Base-by-base conservation (phyloP, 1,284 basidiomycete species). In the Ustilago hordei region DNA sequence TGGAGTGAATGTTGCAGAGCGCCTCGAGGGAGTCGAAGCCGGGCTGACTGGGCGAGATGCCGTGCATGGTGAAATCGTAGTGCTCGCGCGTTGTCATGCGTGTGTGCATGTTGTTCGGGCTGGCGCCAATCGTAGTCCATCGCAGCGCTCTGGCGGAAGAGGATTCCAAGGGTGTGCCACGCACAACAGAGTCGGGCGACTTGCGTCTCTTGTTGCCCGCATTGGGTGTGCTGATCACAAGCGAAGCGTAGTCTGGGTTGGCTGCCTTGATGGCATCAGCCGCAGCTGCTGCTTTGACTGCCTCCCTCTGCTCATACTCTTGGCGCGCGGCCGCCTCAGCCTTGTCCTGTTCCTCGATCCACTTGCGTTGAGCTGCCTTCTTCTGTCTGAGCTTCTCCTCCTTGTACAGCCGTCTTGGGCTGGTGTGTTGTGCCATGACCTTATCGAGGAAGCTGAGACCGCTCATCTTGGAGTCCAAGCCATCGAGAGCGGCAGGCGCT, bases 371-470 rank as follows among this genome's bases (percentile, higher is more conserved):
- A 28, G 32, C 47, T 8, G 60, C 69, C 60, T 69, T 45, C 43
- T 71, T 76, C 36, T 77, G 76, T n/a, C 77, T 69, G 12, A 61
- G 72, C 65, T 82, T 84, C 32, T 79, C 78, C 36, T 83, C 80
- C 43, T 77, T 78, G 35, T 82, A 73, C 8, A 78, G 75, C 4
- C 83, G 76, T 31, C 78, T 62, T 15, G 83, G 83, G 59, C 83
- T 85, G 28, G 71, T 77, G 53, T 84, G 78, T 60, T 74, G 72
- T 23, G 79, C 61, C 83, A 85, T 85, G 64, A 85, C 63, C 55
- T 81, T 81, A 60, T 85, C 83, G 55, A 85, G 67, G 36, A 85
- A 72, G 70, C 74, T 80, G 48, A 84, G 77, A 19, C 75, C 66
- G 61, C 81, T 80, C 75, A 84, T 80, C 70, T 73, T 77, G 61